Evolutionary conservation across 306 rosid species (phyloP).

Genomic region (Castanospermum australe): DNA sequence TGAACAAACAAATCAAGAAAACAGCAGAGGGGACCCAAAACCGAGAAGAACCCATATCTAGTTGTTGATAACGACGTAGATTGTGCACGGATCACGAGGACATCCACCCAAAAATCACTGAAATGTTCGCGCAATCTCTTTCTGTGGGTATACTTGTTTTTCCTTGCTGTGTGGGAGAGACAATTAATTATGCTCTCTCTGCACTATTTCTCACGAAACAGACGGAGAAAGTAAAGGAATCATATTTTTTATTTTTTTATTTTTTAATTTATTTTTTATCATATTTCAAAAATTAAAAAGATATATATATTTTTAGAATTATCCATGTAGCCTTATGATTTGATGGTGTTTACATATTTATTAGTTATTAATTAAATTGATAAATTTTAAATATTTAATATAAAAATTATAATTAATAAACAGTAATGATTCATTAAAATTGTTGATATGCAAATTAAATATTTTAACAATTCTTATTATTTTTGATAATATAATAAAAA

Average conservation of each 20-base stretch:
- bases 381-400: too few relatives aligned
- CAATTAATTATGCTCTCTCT: not conserved
- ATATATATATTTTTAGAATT: too few relatives aligned
- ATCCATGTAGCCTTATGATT: too few relatives aligned
- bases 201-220: conserved; percentile 42
- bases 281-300: too few relatives aligned
- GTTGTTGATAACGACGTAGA: conserved; percentile 23
- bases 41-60: conserved; percentile 2
- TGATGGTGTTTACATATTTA: too few relatives aligned
- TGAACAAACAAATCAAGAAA: conserved; percentile 4
- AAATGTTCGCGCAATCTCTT: conserved; percentile 28
- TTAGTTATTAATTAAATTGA: too few relatives aligned
- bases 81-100: conserved; percentile 51
- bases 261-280: not conserved
- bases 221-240: conserved; percentile 33
- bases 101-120: conserved; percentile 28
- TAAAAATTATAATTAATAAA: too few relatives aligned
- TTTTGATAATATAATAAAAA: too few relatives aligned
- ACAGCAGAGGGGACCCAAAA: not conserved
- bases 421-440: too few relatives aligned
- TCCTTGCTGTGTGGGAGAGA: not conserved
- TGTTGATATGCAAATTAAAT: too few relatives aligned
- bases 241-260: not conserved
- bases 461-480: too few relatives aligned
- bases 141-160: not conserved